These are phyloP conservation scores for Penicillium sp. DNA, from an alignment of 2,329 filamentous ascomycete genomes.

Conservation along the genomic window DNA sequence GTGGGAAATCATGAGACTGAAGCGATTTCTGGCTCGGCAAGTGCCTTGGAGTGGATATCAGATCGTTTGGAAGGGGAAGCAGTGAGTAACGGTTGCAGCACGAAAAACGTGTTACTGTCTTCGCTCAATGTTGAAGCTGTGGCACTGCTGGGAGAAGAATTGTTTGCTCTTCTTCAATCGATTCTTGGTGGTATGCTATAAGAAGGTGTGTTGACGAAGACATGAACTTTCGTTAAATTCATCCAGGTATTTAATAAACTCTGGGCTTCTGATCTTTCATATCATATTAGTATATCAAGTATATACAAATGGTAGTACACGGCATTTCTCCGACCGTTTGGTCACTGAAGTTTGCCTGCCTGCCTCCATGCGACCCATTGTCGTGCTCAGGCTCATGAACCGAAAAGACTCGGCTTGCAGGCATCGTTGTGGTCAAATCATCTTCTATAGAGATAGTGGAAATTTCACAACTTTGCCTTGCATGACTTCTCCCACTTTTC, in stretches of 20 bases:
- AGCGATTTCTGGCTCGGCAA: conserved; percentile 21
- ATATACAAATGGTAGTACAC: not conserved
- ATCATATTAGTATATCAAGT: not conserved
- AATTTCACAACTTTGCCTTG: conserved; percentile 39
- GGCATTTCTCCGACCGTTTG: not conserved
- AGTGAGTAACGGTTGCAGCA: conserved; percentile 9
- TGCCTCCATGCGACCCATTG: not conserved
- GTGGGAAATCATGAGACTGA: conserved; percentile 35
- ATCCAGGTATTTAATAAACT: not conserved
- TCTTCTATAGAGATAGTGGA: not conserved
- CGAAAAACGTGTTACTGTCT: conserved; percentile 14
- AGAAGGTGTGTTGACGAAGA: not conserved
- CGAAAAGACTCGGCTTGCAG: not conserved
- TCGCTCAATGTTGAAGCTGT: conserved; percentile 8
- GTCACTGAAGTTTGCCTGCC: too few relatives aligned
- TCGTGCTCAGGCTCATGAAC: not conserved
- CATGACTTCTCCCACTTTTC: conserved; percentile 57
- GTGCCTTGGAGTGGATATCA: conserved; percentile 22
- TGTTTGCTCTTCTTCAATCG: conserved; percentile 16
- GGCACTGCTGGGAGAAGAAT: conserved; percentile 8
- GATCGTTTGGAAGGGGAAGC: conserved; percentile 13
- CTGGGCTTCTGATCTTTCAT: not conserved
- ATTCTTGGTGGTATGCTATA: conserved; percentile 13
- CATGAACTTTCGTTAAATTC: not conserved
- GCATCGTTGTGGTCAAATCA: not conserved